These are phyloP conservation scores for Camellia japonica DNA, from an alignment of 148 eudicot species.

Conservation along the genomic window DNA sequence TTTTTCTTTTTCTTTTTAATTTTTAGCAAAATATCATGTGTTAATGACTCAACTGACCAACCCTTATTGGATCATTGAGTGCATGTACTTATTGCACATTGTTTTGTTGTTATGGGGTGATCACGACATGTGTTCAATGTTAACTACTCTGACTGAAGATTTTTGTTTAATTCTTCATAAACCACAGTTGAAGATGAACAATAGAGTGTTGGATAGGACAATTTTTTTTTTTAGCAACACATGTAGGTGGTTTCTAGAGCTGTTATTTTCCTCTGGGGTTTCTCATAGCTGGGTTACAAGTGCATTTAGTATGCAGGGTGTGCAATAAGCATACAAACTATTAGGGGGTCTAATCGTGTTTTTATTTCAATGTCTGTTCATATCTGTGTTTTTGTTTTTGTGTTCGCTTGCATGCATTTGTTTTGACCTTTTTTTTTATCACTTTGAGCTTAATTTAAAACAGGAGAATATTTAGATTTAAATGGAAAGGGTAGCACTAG, in stretches of 20 bases:
- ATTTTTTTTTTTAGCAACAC: neutral
- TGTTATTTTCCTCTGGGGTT: neutral
- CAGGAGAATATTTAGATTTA: too few relatives aligned
- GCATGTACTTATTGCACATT: too few relatives aligned
- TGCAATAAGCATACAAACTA: neutral
- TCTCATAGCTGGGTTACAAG: neutral
- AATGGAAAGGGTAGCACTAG: neutral
- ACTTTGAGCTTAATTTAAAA: too few relatives aligned
- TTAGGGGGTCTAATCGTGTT: neutral
- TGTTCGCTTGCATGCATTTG: neutral
- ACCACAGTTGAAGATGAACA: neutral
- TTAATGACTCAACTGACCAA: too few relatives aligned
- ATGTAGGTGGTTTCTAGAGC: neutral
- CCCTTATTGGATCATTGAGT: too few relatives aligned
- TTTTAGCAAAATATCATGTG: too few relatives aligned
- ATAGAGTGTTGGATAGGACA: neutral
- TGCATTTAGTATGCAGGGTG: neutral
- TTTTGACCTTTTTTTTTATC: neutral
- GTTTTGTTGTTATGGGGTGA: too few relatives aligned
- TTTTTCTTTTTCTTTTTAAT: too few relatives aligned
- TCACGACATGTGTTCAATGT: too few relatives aligned
- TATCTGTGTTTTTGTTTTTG: neutral
- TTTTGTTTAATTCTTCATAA: neutral
- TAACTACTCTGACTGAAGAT: neutral
- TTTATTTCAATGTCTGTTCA: neutral